Evolutionary conservation across 2,329 filamentous ascomycete genomes (phyloP).

Genomic region (Xylaria sp.): DNA sequence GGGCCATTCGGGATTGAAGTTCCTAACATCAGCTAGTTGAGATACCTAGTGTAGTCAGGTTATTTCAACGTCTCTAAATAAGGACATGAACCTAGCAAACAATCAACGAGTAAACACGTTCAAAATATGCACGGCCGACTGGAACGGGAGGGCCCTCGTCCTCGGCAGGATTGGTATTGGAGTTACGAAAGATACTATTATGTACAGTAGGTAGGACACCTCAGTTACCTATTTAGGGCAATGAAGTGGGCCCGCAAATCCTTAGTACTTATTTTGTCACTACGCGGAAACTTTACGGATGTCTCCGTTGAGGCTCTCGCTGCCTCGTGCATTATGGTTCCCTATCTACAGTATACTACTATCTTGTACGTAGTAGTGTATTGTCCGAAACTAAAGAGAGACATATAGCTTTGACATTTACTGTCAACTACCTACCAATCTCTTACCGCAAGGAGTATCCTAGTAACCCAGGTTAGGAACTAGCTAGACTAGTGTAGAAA

Average conservation of each 20-base stretch:
- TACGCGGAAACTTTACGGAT: not conserved
- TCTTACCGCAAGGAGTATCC: not conserved
- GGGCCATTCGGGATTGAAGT: not conserved
- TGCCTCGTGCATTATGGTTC: not conserved
- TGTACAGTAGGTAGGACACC: not conserved
- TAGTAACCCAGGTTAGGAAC: not conserved
- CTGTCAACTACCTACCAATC: not conserved
- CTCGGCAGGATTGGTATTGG: constrained; percentile 8
- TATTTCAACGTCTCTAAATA: constrained; percentile 12
- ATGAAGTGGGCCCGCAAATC: constrained; percentile 18
- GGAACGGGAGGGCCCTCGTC: too few relatives aligned
- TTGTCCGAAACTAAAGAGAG: too few relatives aligned
- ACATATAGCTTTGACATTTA: too few relatives aligned
- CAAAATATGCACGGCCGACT: not conserved
- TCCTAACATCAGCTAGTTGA: not conserved
- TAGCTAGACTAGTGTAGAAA: too few relatives aligned
- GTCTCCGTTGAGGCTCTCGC: constrained; percentile 18
- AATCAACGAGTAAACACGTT: not conserved
- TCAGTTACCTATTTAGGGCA: constrained; percentile 27
- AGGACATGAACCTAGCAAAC: constrained; percentile 7
- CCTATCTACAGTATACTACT: too few relatives aligned
- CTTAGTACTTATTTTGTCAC: constrained; percentile 10
- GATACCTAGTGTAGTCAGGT: not conserved
- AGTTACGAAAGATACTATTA: not conserved
- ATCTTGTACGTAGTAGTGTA: too few relatives aligned